phyloP scores from a whole-genome alignment of 2,329 filamentous ascomycete species.

The Alternaria sp. region DNA sequence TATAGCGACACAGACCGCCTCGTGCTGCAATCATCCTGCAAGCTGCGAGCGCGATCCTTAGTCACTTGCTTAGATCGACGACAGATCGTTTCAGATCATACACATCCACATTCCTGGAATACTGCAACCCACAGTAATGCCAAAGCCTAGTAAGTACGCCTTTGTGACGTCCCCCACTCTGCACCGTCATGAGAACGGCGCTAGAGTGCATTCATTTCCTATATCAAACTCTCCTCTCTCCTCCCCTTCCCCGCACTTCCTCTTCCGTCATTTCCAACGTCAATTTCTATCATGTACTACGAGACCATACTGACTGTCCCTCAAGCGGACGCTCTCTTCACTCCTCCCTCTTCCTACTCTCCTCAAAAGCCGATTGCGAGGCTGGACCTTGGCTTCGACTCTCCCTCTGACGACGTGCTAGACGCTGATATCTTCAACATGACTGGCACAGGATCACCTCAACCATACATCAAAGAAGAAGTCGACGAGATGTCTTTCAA shows the following conservation, averaged over 20 bases:
- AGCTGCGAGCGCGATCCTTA: constrained; percentile 41
- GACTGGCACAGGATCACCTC: constrained; percentile 61
- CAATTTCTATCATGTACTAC: constrained; percentile 40
- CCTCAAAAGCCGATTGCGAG: constrained; percentile 47
- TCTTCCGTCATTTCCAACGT: constrained; percentile 21
- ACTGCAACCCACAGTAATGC: constrained; percentile 50
- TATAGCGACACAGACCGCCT: constrained; percentile 48
- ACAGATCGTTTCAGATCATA: constrained; percentile 49
- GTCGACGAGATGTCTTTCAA: constrained; percentile 68
- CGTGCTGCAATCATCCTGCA: constrained; percentile 47
- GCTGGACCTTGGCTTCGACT: constrained; percentile 48
- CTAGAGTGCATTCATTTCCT: constrained; percentile 23
- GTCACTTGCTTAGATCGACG: constrained; percentile 44
- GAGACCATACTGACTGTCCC: constrained; percentile 49
- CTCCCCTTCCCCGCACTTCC: constrained; percentile 9
- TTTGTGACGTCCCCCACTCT: constrained; percentile 39
- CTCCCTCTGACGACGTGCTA: constrained; percentile 51
- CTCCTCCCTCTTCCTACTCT: constrained; percentile 51
- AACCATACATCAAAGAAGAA: constrained; percentile 72
- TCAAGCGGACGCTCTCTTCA: constrained; percentile 52
- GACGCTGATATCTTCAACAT: constrained; percentile 57
- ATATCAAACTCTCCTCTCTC: constrained; percentile 29
- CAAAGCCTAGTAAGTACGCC: constrained; percentile 49
- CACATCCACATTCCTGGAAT: constrained; percentile 45
- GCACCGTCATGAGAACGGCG: constrained; percentile 42